Evolutionary conservation across 148 eudicot genomes (phyloP), one percentile per base, ranked within the genome.

Genomic region (Pharnaceum exiguum): DNA sequence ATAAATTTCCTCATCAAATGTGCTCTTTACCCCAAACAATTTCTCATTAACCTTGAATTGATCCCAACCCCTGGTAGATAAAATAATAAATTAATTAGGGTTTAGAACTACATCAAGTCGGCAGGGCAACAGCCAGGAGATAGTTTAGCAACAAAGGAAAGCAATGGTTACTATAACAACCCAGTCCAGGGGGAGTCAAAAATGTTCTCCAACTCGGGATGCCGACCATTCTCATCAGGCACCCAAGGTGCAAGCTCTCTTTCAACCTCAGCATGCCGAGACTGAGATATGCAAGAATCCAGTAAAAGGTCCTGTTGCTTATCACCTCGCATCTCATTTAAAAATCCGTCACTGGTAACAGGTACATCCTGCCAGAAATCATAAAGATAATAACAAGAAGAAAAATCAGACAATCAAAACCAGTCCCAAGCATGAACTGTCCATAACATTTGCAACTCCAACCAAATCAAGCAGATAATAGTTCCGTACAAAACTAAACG

Each of bases 1-100:
- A 75, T 94, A 94, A 39, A 94, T 85, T 11, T 94, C 99, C 83
- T 94, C 99, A 55, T 94, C 65, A 39, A 94, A 94, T 48, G 99
- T 94, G 77, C 99, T 94, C 55, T 80, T 89, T 3, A 94, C 96
- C 49, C 99, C 99, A 74, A 94, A 94, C 45, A 94, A 68, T 27
- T 83, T 50, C 79, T 79, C 95, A 64, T 94, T 94, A 54, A 77
- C 96, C 70, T 86, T 81, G 73, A 94, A 94, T 62, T 94, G 99
- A 79, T 94, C 87, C 99, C 99, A 94, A 47, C 85, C 80, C 84
- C 95, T 88, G 62, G 19, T 31, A 30, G 19, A 19, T n/a, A 52
- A 13, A 38, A 22, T 18, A 18, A 38, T 2, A 42, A 36, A 9
- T 8, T 35, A 10, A 36, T 18, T 5, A 28, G 5, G 11, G 21